phyloP scores from a whole-genome alignment of 108 stramenopile species.

The Skeletonema grethae region DNA sequence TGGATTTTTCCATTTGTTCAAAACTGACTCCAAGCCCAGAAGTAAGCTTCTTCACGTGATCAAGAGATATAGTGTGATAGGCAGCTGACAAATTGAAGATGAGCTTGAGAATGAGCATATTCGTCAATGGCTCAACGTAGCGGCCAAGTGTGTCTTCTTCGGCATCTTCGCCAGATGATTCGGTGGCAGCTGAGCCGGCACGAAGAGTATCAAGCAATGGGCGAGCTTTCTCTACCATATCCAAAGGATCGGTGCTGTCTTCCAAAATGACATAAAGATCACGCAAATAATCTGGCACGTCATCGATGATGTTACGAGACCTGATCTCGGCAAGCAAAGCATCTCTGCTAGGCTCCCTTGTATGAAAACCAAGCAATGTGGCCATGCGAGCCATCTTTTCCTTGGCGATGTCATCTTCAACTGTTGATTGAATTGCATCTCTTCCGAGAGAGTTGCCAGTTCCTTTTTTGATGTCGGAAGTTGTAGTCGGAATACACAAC shows the following conservation, averaged over 20 bases:
- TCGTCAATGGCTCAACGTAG: conserved; percentile 71
- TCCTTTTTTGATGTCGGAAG: conserved; percentile 20
- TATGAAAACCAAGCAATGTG: conserved; percentile 91
- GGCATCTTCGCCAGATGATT: conserved; percentile 33
- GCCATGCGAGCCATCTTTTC: conserved; percentile 96
- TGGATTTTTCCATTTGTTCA: conserved; percentile 89
- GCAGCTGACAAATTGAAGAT: conserved; percentile 83
- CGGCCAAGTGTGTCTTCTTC: conserved; percentile 59
- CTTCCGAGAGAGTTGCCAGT: conserved; percentile 3
- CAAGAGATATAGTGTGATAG: conserved; percentile 91
- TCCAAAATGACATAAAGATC: conserved; percentile 83
- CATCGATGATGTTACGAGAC: conserved; percentile 68
- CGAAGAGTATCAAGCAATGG: conserved; percentile 75
- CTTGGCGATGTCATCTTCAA: conserved; percentile 85
- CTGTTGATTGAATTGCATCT: conserved; percentile 57
- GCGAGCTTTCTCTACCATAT: conserved; percentile 70
- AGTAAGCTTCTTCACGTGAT: conserved; percentile 76
- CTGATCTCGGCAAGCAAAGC: conserved; percentile 84
- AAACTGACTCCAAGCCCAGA: conserved; percentile 81
- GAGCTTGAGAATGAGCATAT: conserved; percentile 81
- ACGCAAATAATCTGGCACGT: conserved; percentile 77
- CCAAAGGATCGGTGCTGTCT: conserved; percentile 76
- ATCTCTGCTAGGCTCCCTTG: conserved; percentile 87
- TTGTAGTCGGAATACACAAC: conserved; percentile 80
- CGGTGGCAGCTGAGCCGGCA: conserved; percentile 34